Conservation (phyloP, 2,329 filamentous ascomycete genomes). For the Pyrenophora graminea region DNA sequence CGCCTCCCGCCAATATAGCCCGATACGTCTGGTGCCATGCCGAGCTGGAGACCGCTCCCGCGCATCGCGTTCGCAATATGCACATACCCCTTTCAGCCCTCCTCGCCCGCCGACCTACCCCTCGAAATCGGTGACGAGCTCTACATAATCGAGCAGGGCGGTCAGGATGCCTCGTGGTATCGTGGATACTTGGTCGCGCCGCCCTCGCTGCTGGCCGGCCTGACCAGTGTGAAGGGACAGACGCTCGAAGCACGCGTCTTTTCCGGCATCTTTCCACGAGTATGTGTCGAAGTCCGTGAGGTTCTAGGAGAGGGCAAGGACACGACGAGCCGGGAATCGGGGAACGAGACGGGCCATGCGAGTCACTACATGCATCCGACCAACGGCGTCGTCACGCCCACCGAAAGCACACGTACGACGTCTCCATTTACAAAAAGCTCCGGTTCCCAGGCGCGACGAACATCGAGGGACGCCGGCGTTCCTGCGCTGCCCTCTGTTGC, state of each 20-base stretch:
- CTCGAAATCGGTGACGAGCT: slow-evolving; percentile 97
- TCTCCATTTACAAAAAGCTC: slow-evolving; percentile 27
- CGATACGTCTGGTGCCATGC: slow-evolving; percentile 42
- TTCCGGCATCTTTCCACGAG: slow-evolving; percentile 95
- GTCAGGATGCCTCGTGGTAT: slow-evolving; percentile 83
- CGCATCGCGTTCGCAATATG: slow-evolving; percentile 98
- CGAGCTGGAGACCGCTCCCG: slow-evolving; percentile 89
- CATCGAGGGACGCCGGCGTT: slow-evolving; percentile 33
- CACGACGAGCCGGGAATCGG: slow-evolving; percentile 18
- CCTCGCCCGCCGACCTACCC: slow-evolving; percentile 85
- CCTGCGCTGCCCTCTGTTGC: slow-evolving; percentile 31
- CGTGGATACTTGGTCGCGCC: slow-evolving; percentile 94
- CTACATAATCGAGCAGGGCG: slow-evolving; percentile 97
- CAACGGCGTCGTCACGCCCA: slow-evolving; percentile 46
- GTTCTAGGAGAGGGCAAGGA: slow-evolving; percentile 68
- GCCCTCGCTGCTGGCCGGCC: slow-evolving; percentile 85
- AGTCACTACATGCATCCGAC: slow-evolving; percentile 33
- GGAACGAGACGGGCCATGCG: slow-evolving; percentile 22
- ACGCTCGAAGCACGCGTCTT: slow-evolving; percentile 95
- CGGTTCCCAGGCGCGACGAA: slow-evolving; percentile 18
- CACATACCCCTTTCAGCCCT: slow-evolving; percentile 88
- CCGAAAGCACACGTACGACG: slow-evolving; percentile 43
- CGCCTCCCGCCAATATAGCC: slow-evolving; percentile 35
- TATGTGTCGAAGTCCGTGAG: slow-evolving; percentile 93
- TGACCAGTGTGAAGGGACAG: slow-evolving; percentile 89